Evolutionary conservation across 768 basidiomycete genomes (phyloP).

Genomic region (Tylopilus cervinicoccineus): DNA sequence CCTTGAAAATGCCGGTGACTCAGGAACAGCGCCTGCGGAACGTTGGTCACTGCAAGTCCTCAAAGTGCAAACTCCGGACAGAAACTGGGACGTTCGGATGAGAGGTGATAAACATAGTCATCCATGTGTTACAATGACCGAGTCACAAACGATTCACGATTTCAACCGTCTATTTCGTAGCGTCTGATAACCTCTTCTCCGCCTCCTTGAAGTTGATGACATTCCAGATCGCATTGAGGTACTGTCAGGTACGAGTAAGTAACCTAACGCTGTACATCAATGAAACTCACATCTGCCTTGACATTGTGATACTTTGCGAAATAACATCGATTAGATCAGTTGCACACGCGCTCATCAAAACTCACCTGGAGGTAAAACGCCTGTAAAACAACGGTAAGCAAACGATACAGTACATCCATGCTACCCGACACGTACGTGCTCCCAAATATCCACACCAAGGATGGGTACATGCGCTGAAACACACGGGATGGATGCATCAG

Average conservation of each 20-base stretch:
- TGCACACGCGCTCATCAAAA: not conserved
- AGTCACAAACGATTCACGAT: not conserved
- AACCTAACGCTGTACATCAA: not conserved
- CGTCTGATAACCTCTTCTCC: slow-evolving; percentile 51
- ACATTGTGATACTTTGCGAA: slow-evolving; percentile 77
- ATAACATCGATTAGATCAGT: slow-evolving; percentile 15
- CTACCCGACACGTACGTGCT: slow-evolving; percentile 56
- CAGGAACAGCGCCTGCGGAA: not conserved
- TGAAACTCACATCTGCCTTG: slow-evolving; percentile 78
- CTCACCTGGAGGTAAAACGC: slow-evolving; percentile 57
- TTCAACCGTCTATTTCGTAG: slow-evolving; percentile 23
- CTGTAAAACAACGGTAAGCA: slow-evolving; percentile 28
- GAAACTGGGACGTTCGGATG: not conserved
- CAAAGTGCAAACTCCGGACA: not conserved
- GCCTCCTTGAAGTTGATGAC: slow-evolving; percentile 97
- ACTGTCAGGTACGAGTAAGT: slow-evolving; percentile 43
- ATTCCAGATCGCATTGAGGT: slow-evolving; percentile 92
- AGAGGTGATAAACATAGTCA: not conserved
- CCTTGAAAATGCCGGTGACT: not conserved
- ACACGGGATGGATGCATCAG: slow-evolving; percentile 10
- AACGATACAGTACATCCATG: slow-evolving; percentile 5
- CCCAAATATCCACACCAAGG: slow-evolving; percentile 97
- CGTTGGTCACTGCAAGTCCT: not conserved
- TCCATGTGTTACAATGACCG: slow-evolving; percentile 9
- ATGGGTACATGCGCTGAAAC: slow-evolving; percentile 75